phyloP scores from a whole-genome alignment of 345 rosid species.

The Excoecaria agallocha region DNA sequence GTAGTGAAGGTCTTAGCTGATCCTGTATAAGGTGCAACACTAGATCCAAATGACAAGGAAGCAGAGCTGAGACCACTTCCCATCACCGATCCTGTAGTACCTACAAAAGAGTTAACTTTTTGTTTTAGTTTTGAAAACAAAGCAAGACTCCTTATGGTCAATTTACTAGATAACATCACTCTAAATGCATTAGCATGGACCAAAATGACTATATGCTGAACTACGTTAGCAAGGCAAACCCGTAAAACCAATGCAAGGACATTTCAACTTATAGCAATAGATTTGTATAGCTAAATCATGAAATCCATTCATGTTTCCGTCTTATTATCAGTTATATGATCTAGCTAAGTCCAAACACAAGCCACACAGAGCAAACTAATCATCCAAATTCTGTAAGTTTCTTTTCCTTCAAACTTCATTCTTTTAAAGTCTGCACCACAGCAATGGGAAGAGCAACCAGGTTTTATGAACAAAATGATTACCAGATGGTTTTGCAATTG shows the following conservation, averaged over 20 bases:
- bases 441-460: background rate
- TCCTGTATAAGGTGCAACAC: slow-evolving; percentile 71
- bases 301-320: background rate
- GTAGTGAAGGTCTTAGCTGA: slow-evolving; percentile 83
- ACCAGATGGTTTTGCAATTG: slow-evolving; percentile 79
- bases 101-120: slow-evolving; percentile 35
- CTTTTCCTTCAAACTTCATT: background rate
- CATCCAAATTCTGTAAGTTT: background rate
- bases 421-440: background rate
- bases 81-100: slow-evolving; percentile 51
- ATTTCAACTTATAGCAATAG: background rate
- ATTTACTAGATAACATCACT: background rate
- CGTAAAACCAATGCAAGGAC: background rate
- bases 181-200: background rate
- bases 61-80: slow-evolving; percentile 71
- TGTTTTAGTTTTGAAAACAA: background rate
- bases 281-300: background rate
- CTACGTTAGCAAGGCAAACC: slow-evolving; percentile 2
- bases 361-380: slow-evolving; percentile 1
- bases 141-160: slow-evolving; percentile 1
- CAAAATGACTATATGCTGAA: slow-evolving; percentile 6
- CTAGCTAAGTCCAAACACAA: slow-evolving; percentile 2
- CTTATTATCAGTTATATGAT: background rate
- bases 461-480: slow-evolving; percentile 10
- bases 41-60: slow-evolving; percentile 81